Evolutionary conservation across 2,329 filamentous ascomycete genomes (phyloP).

Genomic region (Canariomyces notabilis): DNA sequence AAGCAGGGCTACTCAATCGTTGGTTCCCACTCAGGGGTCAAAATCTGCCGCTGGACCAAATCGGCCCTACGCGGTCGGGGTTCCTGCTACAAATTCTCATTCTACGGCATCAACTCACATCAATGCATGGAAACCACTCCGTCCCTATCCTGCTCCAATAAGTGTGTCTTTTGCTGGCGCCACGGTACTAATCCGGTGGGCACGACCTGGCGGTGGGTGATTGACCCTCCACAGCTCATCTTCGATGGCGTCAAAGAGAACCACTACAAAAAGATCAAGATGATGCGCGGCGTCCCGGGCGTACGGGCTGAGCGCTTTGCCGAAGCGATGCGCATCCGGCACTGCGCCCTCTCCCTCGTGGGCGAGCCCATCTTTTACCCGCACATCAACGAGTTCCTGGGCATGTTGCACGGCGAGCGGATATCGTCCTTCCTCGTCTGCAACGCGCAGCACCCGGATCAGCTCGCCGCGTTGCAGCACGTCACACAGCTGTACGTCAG

Average conservation of each 20-base stretch:
- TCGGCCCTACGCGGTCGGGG: slow-evolving; percentile 88
- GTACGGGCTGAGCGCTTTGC: slow-evolving; percentile 86
- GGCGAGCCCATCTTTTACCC: slow-evolving; percentile 99
- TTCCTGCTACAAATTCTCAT: slow-evolving; percentile 95
- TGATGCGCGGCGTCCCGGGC: slow-evolving; percentile 89
- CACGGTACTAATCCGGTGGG: slow-evolving; percentile 96
- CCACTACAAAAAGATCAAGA: slow-evolving; percentile 97
- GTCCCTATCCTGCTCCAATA: slow-evolving; percentile 92
- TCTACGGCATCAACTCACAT: slow-evolving; percentile 95
- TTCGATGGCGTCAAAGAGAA: slow-evolving; percentile 85
- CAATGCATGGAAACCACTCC: slow-evolving; percentile 98
- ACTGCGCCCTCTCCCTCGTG: slow-evolving; percentile 87
- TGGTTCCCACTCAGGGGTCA: slow-evolving; percentile 91
- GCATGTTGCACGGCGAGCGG: slow-evolving; percentile 74
- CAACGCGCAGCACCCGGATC: slow-evolving; percentile 93
- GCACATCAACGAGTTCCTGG: slow-evolving; percentile 87
- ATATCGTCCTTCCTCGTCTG: slow-evolving; percentile 96
- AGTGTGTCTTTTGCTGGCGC: slow-evolving; percentile 98
- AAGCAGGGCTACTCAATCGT: slow-evolving; percentile 97
- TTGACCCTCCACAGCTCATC: slow-evolving; percentile 84
- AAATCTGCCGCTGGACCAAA: slow-evolving; percentile 98
- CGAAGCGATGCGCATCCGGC: slow-evolving; percentile 87
- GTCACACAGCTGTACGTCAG: slow-evolving; percentile 96
- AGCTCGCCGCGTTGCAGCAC: slow-evolving; percentile 73
- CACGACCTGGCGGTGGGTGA: slow-evolving; percentile 94